A percentile compares a stretch with the other conserved stretches of the same genome.
Conservation (phyloP, 768 basidiomycete species). For the Megacollybia marginata region DNA sequence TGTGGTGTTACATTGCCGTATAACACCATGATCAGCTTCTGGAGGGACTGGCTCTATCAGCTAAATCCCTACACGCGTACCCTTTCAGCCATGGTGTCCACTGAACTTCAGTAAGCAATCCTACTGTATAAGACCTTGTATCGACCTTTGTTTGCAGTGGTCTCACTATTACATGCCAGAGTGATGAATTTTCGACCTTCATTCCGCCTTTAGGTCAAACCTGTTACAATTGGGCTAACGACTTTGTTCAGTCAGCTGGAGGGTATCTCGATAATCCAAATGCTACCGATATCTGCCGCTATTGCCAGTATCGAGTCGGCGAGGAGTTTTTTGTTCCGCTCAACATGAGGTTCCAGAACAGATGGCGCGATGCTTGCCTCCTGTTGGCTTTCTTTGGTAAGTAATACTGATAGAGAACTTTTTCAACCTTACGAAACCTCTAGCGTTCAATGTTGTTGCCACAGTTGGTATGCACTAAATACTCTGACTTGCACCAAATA, state of each 20-base stretch:
- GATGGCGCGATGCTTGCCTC: slow-evolving; percentile 68
- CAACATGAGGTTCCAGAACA: slow-evolving; percentile 52
- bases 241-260: slow-evolving; percentile 53
- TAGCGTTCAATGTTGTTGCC: slow-evolving; percentile 63
- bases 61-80: slow-evolving; percentile 65
- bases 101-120: slow-evolving; percentile 57
- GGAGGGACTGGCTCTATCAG: slow-evolving; percentile 74
- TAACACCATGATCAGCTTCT: slow-evolving; percentile 55
- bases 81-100: slow-evolving; percentile 66
- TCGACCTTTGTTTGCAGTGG: slow-evolving; percentile 34
- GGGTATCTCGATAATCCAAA: slow-evolving; percentile 70
- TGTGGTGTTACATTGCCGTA: slow-evolving; percentile 78
- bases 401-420: slow-evolving; percentile 4
- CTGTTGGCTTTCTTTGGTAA: slow-evolving; percentile 53
- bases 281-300: slow-evolving; percentile 56
- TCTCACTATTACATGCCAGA: slow-evolving; percentile 52
- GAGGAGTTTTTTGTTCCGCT: slow-evolving; percentile 66
- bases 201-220: slow-evolving; percentile 69
- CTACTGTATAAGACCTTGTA: neutral
- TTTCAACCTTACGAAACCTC: neutral
- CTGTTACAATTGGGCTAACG: slow-evolving; percentile 61
- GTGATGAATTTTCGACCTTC: slow-evolving; percentile 67
- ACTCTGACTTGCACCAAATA: neutral
- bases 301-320: slow-evolving; percentile 63
- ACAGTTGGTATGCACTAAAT: slow-evolving; percentile 30